Evolutionary conservation across 2,329 filamentous ascomycete genomes (phyloP).

Genomic region (Bipolaris zeicola): DNA sequence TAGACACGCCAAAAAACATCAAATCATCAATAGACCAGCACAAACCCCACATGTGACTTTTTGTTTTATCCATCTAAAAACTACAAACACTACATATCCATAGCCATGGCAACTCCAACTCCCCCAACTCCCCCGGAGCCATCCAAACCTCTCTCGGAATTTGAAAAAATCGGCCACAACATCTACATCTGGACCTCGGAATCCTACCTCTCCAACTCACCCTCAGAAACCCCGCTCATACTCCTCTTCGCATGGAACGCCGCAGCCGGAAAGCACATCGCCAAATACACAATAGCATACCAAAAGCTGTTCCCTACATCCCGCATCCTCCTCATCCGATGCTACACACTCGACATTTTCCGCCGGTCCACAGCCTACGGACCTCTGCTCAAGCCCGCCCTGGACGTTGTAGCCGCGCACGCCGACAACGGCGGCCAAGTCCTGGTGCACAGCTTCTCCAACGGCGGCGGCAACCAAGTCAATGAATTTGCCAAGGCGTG

Average conservation of each 20-base stretch:
- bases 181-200: slow-evolving; percentile 40
- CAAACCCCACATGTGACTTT: background rate
- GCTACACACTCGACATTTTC: slow-evolving; percentile 40
- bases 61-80: background rate
- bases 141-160: slow-evolving; percentile 36
- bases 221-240: slow-evolving; percentile 31
- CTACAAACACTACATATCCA: background rate
- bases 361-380: slow-evolving; percentile 22
- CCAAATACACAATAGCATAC: slow-evolving; percentile 45
- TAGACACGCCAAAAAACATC: background rate
- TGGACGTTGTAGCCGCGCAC: slow-evolving; percentile 34
- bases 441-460: slow-evolving; percentile 45
- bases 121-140: slow-evolving; percentile 1
- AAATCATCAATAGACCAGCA: background rate
- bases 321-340: slow-evolving; percentile 40
- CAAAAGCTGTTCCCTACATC: slow-evolving; percentile 39
- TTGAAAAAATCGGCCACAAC: slow-evolving; percentile 42
- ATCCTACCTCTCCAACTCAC: slow-evolving; percentile 14
- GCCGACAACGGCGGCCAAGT: slow-evolving; percentile 29
- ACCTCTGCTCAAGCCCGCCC: slow-evolving; percentile 30
- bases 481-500: slow-evolving; percentile 43
- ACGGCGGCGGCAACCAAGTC: slow-evolving; percentile 45
- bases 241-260: slow-evolving; percentile 46
- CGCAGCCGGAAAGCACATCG: slow-evolving; percentile 44
- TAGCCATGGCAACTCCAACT: slow-evolving; percentile 18